These are phyloP conservation scores for Zalerion maritima DNA, from an alignment of 495 filamentous ascomycete species.

Conservation along the genomic window DNA sequence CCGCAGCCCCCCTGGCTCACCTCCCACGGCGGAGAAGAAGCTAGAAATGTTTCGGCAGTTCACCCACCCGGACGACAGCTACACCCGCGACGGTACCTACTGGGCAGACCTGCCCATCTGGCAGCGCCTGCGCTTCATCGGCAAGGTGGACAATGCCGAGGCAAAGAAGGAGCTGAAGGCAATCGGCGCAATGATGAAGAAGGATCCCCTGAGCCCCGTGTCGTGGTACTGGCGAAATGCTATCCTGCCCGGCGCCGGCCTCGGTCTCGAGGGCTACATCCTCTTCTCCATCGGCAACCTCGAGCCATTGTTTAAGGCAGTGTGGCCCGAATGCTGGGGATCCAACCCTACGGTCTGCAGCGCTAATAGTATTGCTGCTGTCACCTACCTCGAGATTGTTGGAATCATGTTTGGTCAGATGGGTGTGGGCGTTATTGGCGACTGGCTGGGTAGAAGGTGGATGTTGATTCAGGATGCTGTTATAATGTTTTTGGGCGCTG, in stretches of 20 bases:
- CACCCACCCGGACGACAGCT: conserved; percentile 71
- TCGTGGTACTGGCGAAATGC: conserved; percentile 77
- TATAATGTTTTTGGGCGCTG: conserved; percentile 78
- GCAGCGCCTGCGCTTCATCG: conserved; percentile 57
- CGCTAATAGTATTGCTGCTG: conserved; percentile 55
- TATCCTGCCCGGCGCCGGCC: conserved; percentile 75
- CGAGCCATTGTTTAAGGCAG: conserved; percentile 53
- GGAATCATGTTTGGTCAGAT: conserved; percentile 85
- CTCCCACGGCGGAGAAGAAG: conserved; percentile 47
- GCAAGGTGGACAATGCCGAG: conserved; percentile 49
- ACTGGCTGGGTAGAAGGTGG: conserved; percentile 71
- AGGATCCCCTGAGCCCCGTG: conserved; percentile 64
- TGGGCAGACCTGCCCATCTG: conserved; percentile 68
- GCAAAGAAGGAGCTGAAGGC: conserved; percentile 42
- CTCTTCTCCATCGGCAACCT: conserved; percentile 90
- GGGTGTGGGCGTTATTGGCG: conserved; percentile 50
- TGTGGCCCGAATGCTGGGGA: conserved; percentile 64
- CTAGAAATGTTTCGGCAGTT: conserved; percentile 56
- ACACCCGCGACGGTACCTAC: conserved; percentile 64
- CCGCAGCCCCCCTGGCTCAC: conserved; percentile 6
- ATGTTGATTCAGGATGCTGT: conserved; percentile 84
- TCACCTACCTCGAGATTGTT: conserved; percentile 73
- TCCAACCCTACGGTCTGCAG: conserved; percentile 44
- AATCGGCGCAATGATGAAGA: conserved; percentile 66
- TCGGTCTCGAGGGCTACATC: conserved; percentile 83